These are phyloP conservation scores for Arabidopsis hybrid DNA, from an alignment of 441 rosid genomes.

Conservation along the genomic window DNA sequence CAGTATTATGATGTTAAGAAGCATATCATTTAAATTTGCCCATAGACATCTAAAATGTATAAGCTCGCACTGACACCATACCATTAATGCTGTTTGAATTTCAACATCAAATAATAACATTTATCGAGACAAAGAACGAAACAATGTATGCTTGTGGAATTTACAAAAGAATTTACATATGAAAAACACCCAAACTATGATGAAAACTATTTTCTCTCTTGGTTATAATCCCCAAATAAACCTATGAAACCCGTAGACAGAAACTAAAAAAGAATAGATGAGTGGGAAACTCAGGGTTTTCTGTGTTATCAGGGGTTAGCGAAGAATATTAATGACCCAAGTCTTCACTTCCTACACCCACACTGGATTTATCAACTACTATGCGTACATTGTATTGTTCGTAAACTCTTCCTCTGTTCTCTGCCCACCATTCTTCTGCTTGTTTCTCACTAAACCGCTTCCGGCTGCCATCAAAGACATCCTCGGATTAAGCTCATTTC, in stretches of 20 bases:
- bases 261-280: neutral
- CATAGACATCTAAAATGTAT: no score
- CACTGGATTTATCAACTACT: conserved; percentile 73
- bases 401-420: conserved; percentile 86
- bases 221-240: conserved; percentile 28
- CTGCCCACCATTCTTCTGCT: conserved; percentile 99
- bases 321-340: conserved; percentile 53
- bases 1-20: neutral
- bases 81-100: neutral
- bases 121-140: conserved; percentile 10
- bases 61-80: no score
- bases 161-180: conserved; percentile 44
- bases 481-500: conserved; percentile 8
- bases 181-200: no score
- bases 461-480: conserved; percentile 60
- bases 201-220: conserved; percentile 28
- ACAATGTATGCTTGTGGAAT: conserved; percentile 29
- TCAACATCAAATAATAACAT: conserved; percentile 13
- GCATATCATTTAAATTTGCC: no score
- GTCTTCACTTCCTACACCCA: conserved; percentile 57
- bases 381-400: conserved; percentile 85
- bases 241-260: conserved; percentile 35
- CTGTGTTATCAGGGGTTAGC: conserved; percentile 1
- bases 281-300: conserved; percentile 16
- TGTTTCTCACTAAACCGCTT: conserved; percentile 91